Evolutionary conservation across 176 grass and related monocot genomes (phyloP).

Genomic region (Typha latifolia): DNA sequence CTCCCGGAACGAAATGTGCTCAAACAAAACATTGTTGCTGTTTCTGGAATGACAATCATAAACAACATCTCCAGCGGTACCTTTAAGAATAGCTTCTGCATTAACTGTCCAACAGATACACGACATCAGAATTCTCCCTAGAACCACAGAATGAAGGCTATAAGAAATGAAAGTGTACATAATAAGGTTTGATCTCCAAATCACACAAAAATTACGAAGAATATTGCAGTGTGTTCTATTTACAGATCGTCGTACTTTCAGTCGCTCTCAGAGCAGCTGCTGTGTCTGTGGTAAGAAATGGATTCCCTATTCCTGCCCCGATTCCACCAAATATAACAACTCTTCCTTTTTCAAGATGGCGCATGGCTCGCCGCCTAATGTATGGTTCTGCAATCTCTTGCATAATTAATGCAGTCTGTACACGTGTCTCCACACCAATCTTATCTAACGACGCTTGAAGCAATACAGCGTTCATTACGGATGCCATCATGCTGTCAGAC

Average conservation of each 20-base stretch:
- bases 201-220: too few relatives aligned
- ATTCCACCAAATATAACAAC: constrained; percentile 83
- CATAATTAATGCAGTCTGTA: constrained; percentile 74
- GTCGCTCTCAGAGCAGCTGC: constrained; percentile 84
- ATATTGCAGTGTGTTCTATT: not conserved
- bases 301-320: constrained; percentile 57
- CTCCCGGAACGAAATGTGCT: constrained; percentile 88
- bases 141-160: not conserved
- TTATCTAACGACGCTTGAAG: constrained; percentile 92
- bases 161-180: not conserved
- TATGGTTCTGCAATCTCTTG: constrained; percentile 90
- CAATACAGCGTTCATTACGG: constrained; percentile 84
- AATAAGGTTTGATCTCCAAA: not conserved
- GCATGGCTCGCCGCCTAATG: constrained; percentile 71
- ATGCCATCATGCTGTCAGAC: constrained; percentile 83
- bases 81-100: constrained; percentile 88
- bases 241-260: constrained; percentile 50
- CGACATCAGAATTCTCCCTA: too few relatives aligned
- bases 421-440: constrained; percentile 66
- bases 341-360: constrained; percentile 92
- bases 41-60: constrained; percentile 51
- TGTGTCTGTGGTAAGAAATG: constrained; percentile 73
- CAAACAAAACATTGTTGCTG: constrained; percentile 42
- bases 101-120: constrained; percentile 46
- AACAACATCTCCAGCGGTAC: constrained; percentile 48